Conservation (phyloP, 2,329 filamentous ascomycete species). For the Lecanicillium sp. region DNA sequence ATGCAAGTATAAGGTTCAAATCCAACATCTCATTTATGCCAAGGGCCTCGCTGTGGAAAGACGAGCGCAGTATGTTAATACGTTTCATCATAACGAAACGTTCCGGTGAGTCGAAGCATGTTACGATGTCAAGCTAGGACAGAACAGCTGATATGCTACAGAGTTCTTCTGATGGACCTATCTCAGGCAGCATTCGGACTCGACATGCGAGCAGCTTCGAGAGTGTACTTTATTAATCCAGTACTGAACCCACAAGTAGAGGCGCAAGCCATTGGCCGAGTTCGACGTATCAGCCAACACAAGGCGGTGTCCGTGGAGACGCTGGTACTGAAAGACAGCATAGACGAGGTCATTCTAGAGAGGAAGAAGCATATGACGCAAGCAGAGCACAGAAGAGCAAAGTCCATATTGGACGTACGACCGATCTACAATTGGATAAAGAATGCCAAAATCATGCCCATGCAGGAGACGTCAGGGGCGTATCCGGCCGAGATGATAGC, state of each 20-base stretch:
- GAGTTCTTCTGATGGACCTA: constrained; percentile 87
- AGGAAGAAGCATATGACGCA: constrained; percentile 69
- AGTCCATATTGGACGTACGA: constrained; percentile 49
- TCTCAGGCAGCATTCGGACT: constrained; percentile 81
- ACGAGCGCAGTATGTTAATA: constrained; percentile 67
- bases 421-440: constrained; percentile 54
- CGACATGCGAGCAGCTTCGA: constrained; percentile 73
- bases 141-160: constrained; percentile 11
- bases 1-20: constrained; percentile 34
- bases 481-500: constrained; percentile 41
- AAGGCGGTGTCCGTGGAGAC: constrained; percentile 79
- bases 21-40: constrained; percentile 60
- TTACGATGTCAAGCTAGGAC: too few relatives aligned
- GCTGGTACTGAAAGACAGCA: constrained; percentile 67
- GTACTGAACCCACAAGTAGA: constrained; percentile 80
- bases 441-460: constrained; percentile 37
- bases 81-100: constrained; percentile 63
- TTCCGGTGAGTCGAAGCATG: too few relatives aligned
- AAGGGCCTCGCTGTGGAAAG: constrained; percentile 51
- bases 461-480: constrained; percentile 18
- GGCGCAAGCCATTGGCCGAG: constrained; percentile 86
- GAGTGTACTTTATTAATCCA: constrained; percentile 84
- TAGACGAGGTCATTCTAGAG: constrained; percentile 78
- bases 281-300: constrained; percentile 77
- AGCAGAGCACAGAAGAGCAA: constrained; percentile 48